phyloP scores from a whole-genome alignment of 306 rosid species.

The Quercus engelmannii region DNA sequence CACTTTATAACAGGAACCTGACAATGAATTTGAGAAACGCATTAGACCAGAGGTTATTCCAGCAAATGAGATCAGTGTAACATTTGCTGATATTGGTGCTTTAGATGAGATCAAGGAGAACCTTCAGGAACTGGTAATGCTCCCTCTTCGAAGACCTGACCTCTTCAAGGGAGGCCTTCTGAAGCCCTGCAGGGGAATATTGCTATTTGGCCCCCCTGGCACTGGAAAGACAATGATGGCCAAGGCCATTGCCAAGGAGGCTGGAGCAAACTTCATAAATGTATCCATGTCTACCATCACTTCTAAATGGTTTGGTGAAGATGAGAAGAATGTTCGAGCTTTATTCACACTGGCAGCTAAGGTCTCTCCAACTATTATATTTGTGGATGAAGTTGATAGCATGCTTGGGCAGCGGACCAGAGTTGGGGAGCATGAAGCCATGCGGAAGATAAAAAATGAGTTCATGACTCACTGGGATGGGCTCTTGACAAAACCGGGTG shows the following conservation, averaged over 20 bases:
- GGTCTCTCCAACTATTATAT: slow-evolving; percentile 93
- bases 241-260: slow-evolving; percentile 94
- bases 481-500: slow-evolving; percentile 69
- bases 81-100: slow-evolving; percentile 89
- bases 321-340: slow-evolving; percentile 94
- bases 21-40: slow-evolving; percentile 93
- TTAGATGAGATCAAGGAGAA: slow-evolving; percentile 85
- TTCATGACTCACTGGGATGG: slow-evolving; percentile 98
- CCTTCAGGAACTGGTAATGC: slow-evolving; percentile 97
- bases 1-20: slow-evolving; percentile 57
- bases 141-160: slow-evolving; percentile 89
- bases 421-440: slow-evolving; percentile 97
- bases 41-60: slow-evolving; percentile 96
- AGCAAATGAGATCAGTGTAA: slow-evolving; percentile 68
- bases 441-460: slow-evolving; percentile 97
- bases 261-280: slow-evolving; percentile 97
- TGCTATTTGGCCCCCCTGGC: slow-evolving; percentile 93
- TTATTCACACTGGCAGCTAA: slow-evolving; percentile 87
- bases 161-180: slow-evolving; percentile 92
- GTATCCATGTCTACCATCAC: slow-evolving; percentile 98
- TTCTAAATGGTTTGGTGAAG: slow-evolving; percentile 99
- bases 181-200: slow-evolving; percentile 92
- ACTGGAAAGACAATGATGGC: slow-evolving; percentile 99
- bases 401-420: slow-evolving; percentile 96
- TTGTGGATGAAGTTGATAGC: slow-evolving; percentile 98